Conservation (phyloP, 495 filamentous ascomycete species). For the Podospora bellae-mahoneyi region DNA sequence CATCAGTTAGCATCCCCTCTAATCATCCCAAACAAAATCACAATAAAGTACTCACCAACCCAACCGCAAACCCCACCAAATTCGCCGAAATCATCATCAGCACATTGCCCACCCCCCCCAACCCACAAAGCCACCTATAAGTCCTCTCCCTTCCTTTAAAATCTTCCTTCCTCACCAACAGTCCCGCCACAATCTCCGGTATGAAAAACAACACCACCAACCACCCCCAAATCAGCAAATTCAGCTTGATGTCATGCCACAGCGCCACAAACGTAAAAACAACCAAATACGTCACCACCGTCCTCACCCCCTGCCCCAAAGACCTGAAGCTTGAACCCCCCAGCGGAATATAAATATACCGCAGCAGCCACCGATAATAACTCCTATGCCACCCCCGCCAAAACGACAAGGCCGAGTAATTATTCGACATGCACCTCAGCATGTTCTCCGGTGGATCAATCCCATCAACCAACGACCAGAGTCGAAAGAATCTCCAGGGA, state of each 20-base stretch:
- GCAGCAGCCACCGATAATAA: conserved; percentile 89
- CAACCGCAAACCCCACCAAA: conserved; percentile 89
- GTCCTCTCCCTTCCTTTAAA: conserved; percentile 64
- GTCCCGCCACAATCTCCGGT: conserved; percentile 71
- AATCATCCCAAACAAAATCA: too few species aligned
- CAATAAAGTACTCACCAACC: conserved; percentile 39
- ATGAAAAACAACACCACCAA: conserved; percentile 88
- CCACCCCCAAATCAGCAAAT: conserved; percentile 95
- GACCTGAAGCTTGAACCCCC: conserved; percentile 61
- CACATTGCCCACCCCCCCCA: conserved; percentile 84
- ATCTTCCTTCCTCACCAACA: conserved; percentile 65
- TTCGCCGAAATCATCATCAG: conserved; percentile 97
- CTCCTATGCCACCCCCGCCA: conserved; percentile 95
- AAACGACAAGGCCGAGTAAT: conserved; percentile 87
- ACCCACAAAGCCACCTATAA: conserved; percentile 76
- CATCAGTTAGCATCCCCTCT: too few species aligned
- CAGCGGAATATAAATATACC: conserved; percentile 92
- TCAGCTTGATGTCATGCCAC: conserved; percentile 97
- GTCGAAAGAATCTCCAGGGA: conserved; percentile 95
- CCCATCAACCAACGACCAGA: conserved; percentile 86
- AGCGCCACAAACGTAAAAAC: conserved; percentile 97
- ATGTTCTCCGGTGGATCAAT: conserved; percentile 98
- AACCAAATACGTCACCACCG: conserved; percentile 68
- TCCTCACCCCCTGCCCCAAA: conserved; percentile 36
- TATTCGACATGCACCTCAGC: conserved; percentile 93